Percentiles rank a stretch among this genome's conserved stretches.
These are phyloP conservation scores for Dioscorea zingiberensis DNA, from an alignment of 106 monocot genomes.

Conservation along the genomic window DNA sequence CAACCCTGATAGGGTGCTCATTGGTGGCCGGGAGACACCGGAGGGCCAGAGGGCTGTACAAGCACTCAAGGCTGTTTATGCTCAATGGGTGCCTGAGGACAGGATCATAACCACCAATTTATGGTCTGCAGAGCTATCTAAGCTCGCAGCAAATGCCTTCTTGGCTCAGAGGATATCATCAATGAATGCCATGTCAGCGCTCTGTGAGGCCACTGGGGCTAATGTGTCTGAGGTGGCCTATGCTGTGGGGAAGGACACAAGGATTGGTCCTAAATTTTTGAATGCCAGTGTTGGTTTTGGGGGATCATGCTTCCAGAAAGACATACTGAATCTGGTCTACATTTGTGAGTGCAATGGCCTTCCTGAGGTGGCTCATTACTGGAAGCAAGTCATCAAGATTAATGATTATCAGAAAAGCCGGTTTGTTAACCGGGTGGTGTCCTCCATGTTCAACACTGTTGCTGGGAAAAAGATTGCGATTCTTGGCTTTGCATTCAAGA, in stretches of 20 bases:
- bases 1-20: conserved; percentile 14
- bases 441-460: conserved; percentile 20
- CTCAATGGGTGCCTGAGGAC: conserved; percentile 17
- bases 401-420: conserved; percentile 21
- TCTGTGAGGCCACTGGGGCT: conserved; percentile 19
- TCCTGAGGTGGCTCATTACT: conserved; percentile 19
- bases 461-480: conserved; percentile 15
- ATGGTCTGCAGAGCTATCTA: conserved; percentile 21
- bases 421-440: conserved; percentile 13
- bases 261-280: conserved; percentile 18
- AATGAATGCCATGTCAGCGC: conserved; percentile 18
- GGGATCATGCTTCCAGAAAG: conserved; percentile 20
- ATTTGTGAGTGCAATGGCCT: conserved; percentile 21
- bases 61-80: conserved; percentile 15
- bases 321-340: conserved; percentile 18
- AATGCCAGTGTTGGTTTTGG: conserved; percentile 21
- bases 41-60: conserved; percentile 15
- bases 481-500: conserved; percentile 21
- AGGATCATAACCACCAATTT: conserved; percentile 10
- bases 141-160: conserved; percentile 19
- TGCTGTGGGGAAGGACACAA: conserved; percentile 16
- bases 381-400: conserved; percentile 23
- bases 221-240: conserved; percentile 19
- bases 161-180: conserved; percentile 21
- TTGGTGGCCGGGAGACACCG: conserved; percentile 14